A percentile compares a stretch with the other conserved stretches of the same genome.
Evolutionary conservation across 495 filamentous ascomycete genomes (phyloP).

Genomic region (Hyaloscypha bicolor): DNA sequence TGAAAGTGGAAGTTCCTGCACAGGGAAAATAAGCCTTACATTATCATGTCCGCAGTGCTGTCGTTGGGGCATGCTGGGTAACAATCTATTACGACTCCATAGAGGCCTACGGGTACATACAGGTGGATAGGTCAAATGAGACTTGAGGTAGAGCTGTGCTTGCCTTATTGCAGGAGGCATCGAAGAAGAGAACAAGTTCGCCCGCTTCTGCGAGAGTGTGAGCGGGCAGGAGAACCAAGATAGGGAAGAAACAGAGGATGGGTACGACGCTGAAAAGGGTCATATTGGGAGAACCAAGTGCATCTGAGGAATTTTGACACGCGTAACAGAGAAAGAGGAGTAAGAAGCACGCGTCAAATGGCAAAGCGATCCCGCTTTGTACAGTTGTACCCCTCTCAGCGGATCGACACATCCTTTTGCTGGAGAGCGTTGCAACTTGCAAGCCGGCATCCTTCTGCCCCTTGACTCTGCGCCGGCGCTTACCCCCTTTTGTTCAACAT

Average conservation of each 20-base stretch:
- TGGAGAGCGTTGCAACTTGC: no score
- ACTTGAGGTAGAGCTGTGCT: background rate
- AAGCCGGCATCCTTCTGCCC: no score
- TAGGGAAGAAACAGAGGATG: background rate
- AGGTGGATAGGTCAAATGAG: background rate
- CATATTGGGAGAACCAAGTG: background rate
- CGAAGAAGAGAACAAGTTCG: background rate
- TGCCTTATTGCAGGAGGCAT: background rate
- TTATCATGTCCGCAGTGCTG: background rate
- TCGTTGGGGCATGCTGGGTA: background rate
- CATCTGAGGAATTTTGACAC: background rate
- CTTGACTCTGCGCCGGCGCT: no score
- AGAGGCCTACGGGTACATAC: background rate
- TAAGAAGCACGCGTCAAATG: background rate
- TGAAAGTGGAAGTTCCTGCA: no score
- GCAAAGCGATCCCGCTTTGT: background rate
- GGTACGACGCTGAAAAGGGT: background rate
- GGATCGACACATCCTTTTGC: no score
- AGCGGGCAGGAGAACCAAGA: background rate
- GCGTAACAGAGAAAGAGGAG: background rate
- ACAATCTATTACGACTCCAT: background rate
- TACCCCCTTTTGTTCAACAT: no score
- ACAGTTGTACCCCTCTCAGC: background rate
- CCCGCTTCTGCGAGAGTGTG: background rate
- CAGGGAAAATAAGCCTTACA: background rate